Evolutionary conservation across 371 early-diverging fungal genomes (phyloP).

Genomic region (Coemansia sp.): DNA sequence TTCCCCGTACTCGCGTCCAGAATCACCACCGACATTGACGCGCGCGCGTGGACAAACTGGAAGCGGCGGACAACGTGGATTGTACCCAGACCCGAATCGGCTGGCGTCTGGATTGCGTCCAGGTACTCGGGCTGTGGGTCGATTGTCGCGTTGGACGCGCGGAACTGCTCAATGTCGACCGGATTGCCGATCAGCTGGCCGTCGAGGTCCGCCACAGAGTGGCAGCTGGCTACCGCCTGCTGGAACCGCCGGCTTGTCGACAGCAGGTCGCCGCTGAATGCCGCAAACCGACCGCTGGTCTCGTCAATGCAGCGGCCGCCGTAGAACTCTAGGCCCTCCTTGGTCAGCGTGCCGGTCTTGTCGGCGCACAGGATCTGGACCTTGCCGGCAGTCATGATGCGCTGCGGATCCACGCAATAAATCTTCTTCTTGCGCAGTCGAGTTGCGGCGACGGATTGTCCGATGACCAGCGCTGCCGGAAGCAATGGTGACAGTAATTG

Average conservation of each 20-base stretch:
- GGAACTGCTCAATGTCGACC: conserved; percentile 92
- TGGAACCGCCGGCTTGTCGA: conserved; percentile 49
- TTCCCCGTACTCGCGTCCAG: conserved; percentile 58
- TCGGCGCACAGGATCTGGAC: conserved; percentile 87
- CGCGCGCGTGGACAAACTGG: conserved; percentile 83
- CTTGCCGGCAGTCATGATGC: conserved; percentile 79
- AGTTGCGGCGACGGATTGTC: conserved; percentile 81
- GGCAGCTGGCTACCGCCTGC: conserved; percentile 71
- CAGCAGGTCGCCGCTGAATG: conserved; percentile 30
- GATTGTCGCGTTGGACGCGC: conserved; percentile 61
- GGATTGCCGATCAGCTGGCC: conserved; percentile 82
- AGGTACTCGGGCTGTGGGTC: conserved; percentile 42
- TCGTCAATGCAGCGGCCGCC: conserved; percentile 48
- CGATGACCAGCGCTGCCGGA: conserved; percentile 87
- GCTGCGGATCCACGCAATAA: conserved; percentile 70
- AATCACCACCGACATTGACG: conserved; percentile 83
- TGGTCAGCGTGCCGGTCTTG: conserved; percentile 82
- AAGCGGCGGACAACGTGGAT: conserved; percentile 68
- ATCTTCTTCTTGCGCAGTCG: conserved; percentile 64
- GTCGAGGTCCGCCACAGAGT: conserved; percentile 72
- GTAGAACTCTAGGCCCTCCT: conserved; percentile 70
- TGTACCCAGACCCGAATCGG: conserved; percentile 21
- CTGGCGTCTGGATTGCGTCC: conserved; percentile 53
- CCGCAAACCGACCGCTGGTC: conserved; percentile 23
- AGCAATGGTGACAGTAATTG: conserved; percentile 70